Base-by-base conservation (phyloP, 2,329 filamentous ascomycete species). In the Xylaria sp. region DNA sequence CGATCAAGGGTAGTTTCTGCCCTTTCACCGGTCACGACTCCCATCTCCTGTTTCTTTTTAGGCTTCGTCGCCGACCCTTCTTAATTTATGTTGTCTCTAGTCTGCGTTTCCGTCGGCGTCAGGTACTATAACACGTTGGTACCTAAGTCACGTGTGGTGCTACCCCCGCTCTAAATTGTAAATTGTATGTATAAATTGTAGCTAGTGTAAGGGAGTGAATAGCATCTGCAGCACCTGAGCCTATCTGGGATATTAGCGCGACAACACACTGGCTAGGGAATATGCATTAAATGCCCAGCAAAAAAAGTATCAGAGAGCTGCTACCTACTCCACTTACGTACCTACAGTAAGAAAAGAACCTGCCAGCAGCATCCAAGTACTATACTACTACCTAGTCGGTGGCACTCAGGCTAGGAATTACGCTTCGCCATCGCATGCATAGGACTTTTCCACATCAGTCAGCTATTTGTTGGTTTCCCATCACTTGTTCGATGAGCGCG, bases 61-160 rank as follows among this genome's bases (percentile, higher is more conserved):
- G 49, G 49, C 26, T 11, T 17, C 28, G 13, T 33, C 15, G 49
- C 26, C 15, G 11, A 31, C 15, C 49, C 15, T 31, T 53, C 26
- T 31, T 26, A 49, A 26, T 26, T 2, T 49, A 49, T 42, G 40
- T n/a, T 6, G 40, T n/a, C 38, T 17, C 38, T 23, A 1, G 42
- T 46, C 42, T 15, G 31, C n/a, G 20, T 11, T 60, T 42, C 15
- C 23, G 5, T 53, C 10, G 20, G 23, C 28, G n/a, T 33, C 33
- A 33, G 33, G 33, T 13, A 49, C 6, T n/a, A 20, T 20, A 10
- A 20, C 17, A 31, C 26, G 48, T 61, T 62, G 59, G 15, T 63
- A 63, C 44, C 64, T 33, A 51, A 63, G 51, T 66, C 59, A 63
- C 59, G 59, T 51, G 56, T n/a, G 36, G 28, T 33, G n/a, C 23